Percentiles rank a stretch among this genome's conserved stretches.
Conservation (phyloP, 352 stramenopile genomes). For the Phytophthora podocarpi region DNA sequence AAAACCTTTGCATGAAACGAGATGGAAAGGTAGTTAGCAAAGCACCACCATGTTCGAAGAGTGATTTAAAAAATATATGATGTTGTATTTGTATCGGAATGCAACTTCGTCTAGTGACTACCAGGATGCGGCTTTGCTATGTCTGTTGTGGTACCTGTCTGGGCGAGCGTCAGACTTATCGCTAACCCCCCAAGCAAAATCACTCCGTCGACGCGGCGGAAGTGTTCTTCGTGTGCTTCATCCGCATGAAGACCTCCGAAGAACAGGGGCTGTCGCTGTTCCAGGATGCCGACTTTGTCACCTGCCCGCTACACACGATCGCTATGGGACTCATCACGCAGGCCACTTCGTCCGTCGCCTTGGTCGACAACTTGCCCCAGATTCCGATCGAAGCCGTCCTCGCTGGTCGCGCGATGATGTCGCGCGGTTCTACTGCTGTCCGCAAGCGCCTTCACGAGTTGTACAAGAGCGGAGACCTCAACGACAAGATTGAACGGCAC, state of each 20-base stretch:
- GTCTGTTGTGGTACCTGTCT: no score
- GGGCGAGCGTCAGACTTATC: no score
- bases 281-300: conserved; percentile 28
- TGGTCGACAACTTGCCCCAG: conserved; percentile 8
- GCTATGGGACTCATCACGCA: conserved; percentile 12
- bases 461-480: neutral
- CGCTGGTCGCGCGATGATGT: neutral
- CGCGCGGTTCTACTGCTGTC: neutral
- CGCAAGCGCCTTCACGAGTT: conserved; percentile 6
- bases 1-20: neutral
- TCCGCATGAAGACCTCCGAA: conserved; percentile 35
- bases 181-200: no score
- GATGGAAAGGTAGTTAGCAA: neutral
- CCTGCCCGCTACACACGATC: conserved; percentile 11
- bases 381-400: neutral
- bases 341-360: neutral
- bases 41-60: neutral
- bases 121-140: no score
- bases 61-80: conserved; percentile 5
- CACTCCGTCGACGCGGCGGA: conserved; percentile 10
- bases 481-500: neutral
- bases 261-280: conserved; percentile 39
- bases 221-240: conserved; percentile 24
- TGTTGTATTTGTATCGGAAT: conserved; percentile 10
- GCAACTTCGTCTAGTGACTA: no score